These are phyloP conservation scores for Aspergillus quadrilineatus DNA, from an alignment of 2,329 filamentous ascomycete genomes.

Conservation along the genomic window DNA sequence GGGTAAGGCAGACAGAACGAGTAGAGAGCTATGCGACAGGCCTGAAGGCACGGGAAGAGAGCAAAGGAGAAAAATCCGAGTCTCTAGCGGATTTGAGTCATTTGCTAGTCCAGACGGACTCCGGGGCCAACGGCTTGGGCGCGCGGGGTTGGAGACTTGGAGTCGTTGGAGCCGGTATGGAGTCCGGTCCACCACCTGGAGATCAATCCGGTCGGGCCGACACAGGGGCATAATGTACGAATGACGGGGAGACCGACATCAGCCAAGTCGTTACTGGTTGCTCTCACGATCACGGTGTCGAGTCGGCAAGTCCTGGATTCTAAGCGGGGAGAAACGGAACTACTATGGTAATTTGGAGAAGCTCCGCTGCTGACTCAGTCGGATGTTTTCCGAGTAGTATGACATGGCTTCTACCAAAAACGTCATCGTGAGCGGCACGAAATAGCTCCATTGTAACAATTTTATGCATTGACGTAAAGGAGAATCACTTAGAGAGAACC, in stretches of 20 bases:
- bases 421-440: too few relatives aligned
- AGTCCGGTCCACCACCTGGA: background rate
- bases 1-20: background rate
- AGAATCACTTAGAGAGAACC: too few relatives aligned
- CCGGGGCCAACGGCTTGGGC: background rate
- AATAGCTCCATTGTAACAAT: too few relatives aligned
- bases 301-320: background rate
- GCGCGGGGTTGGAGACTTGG: slow-evolving; percentile 9
- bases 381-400: background rate
- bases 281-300: background rate
- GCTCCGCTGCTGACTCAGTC: background rate
- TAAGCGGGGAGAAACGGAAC: background rate
- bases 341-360: too few relatives aligned
- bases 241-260: background rate
- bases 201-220: background rate
- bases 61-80: slow-evolving; percentile 12
- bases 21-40: background rate
- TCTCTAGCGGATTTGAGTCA: slow-evolving; percentile 11
- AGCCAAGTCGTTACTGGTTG: background rate
- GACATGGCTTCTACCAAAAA: too few relatives aligned
- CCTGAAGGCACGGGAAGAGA: background rate
- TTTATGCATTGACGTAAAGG: too few relatives aligned
- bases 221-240: background rate
- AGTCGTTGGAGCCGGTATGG: background rate
- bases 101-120: background rate